Conservation (phyloP, 1,139 yeast genomes). For the Spathaspora sp. region DNA sequence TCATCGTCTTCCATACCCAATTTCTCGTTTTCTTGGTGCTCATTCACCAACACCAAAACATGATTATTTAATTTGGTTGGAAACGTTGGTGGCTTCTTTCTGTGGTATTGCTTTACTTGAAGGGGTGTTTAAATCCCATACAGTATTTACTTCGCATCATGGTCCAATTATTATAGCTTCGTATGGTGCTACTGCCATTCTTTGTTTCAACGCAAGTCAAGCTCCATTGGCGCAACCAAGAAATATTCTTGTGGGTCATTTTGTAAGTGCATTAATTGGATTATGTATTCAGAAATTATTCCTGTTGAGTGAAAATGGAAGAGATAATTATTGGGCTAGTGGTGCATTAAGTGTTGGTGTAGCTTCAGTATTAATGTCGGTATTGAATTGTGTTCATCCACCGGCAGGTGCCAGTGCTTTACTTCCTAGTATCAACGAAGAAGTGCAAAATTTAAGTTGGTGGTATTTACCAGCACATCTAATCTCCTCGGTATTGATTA, state of each 20-base stretch:
- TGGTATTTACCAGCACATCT: conserved; percentile 63
- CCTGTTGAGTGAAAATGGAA: conserved; percentile 35
- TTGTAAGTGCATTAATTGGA: conserved; percentile 54
- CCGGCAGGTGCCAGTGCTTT: conserved; percentile 77
- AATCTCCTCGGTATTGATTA: conserved; percentile 49
- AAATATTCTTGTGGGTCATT: conserved; percentile 57
- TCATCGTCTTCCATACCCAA: conserved; percentile 25
- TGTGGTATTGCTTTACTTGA: conserved; percentile 52
- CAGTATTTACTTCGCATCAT: conserved; percentile 41
- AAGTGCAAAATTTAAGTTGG: conserved; percentile 58
- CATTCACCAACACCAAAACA: conserved; percentile 30
- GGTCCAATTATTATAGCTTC: conserved; percentile 62
- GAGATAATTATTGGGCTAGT: conserved; percentile 54
- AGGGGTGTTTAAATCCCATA: conserved; percentile 49
- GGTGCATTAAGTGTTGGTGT: conserved; percentile 63
- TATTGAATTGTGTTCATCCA: conserved; percentile 63
- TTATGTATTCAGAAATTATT: conserved; percentile 57
- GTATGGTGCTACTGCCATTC: conserved; percentile 66
- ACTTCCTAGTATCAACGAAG: conserved; percentile 52
- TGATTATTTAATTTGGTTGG: conserved; percentile 49
- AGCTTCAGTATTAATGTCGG: conserved; percentile 56
- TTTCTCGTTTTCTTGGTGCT: conserved; percentile 34
- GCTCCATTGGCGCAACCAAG: conserved; percentile 72
- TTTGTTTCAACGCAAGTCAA: conserved; percentile 55
- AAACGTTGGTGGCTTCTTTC: conserved; percentile 48